Evolutionary conservation across 345 rosid genomes (phyloP), one percentile per base, ranked within the genome.

Genomic region (Salix caprea): DNA sequence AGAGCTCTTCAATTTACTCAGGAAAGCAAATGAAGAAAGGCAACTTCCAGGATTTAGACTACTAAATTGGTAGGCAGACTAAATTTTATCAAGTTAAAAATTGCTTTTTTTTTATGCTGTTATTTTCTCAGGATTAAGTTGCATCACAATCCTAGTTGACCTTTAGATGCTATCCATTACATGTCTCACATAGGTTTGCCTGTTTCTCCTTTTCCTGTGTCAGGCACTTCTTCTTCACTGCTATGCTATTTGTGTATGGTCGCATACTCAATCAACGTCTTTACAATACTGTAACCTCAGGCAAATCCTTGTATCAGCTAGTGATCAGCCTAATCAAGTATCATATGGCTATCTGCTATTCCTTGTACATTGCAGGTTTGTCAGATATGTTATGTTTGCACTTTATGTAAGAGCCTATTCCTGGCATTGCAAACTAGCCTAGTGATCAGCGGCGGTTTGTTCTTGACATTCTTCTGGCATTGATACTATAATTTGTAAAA

Each of bases 161-260:
- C 26, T 23, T 62, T 62, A 60, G 75, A 24, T 30, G 30, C 73
- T 21, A 16, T 48, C 50, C 1, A 44, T 44, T 13, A 46, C 42
- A 1, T 72, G 39, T 34, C 6, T 68, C 56, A 69, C 46, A 44
- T 71, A 28, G 46, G 46, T 32, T 52, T 72, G 37, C 37, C 12
- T 7, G 12, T 42, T 61, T 69, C 40, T 37, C 39, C 39, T 42
- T 62, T 37, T 62, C 56, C 37, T 72, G 28, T 85, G 82, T 32
- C 87, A 93, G 99, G 99, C 91, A 93, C 81, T 96, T 96, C 86
- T 93, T 96, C 91, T 93, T 96, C 88, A 92, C 98, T 52, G 97
- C 91, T 28, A 96, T 96, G 99, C 84, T 93, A 68, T 96, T 93
- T 78, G 96, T 96, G 7, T 96, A 93, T 79, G 99, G 99, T 34